These are phyloP conservation scores for Pelargonium citronellum DNA, from an alignment of 441 rosid species.

Conservation along the genomic window DNA sequence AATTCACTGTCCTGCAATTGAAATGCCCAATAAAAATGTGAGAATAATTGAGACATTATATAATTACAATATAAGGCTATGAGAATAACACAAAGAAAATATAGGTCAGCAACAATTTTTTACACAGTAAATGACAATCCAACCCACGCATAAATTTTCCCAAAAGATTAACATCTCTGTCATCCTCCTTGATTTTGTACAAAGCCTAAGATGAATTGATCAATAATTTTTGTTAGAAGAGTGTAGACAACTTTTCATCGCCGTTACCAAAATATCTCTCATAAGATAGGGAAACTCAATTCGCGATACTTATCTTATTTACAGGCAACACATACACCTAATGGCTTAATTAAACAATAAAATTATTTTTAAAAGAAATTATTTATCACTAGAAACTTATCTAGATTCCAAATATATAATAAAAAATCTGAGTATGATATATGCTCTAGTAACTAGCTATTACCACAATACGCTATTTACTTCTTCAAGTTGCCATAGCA, in stretches of 20 bases:
- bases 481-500: too few species aligned
- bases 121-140: background rate
- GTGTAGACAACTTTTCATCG: background rate
- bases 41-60: background rate
- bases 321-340: background rate
- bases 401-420: background rate
- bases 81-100: background rate
- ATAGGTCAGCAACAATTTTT: background rate
- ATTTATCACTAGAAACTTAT: background rate
- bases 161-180: background rate
- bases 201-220: background rate
- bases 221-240: background rate
- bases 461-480: background rate
- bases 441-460: background rate
- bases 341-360: background rate
- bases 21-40: background rate
- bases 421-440: background rate
- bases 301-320: background rate
- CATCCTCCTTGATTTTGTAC: background rate
- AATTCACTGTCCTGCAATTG: constrained; percentile 1
- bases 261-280: background rate
- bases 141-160: background rate
- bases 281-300: background rate
- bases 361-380: background rate
- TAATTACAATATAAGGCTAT: background rate